A percentile compares a stretch with the other conserved stretches of the same genome.
These are phyloP conservation scores for Massarina eburnea DNA, from an alignment of 2,329 filamentous ascomycete species.

Conservation along the genomic window DNA sequence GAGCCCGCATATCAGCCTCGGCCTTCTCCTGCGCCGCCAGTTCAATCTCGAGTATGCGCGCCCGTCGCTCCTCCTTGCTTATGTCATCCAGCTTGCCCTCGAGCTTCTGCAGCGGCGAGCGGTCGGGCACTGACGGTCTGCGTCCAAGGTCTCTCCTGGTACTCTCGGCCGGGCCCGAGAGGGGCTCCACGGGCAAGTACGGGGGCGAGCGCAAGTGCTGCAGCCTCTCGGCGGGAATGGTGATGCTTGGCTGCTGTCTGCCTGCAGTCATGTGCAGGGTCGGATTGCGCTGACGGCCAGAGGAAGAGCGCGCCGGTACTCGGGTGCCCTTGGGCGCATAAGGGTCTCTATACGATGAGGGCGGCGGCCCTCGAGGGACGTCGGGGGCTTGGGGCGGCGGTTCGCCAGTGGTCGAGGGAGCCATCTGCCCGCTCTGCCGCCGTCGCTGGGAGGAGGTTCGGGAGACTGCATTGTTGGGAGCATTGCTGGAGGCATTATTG, in stretches of 20 bases:
- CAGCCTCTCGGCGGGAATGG: slow-evolving; percentile 33
- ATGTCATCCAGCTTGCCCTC: slow-evolving; percentile 89
- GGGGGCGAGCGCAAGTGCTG: slow-evolving; percentile 35
- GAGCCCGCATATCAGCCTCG: slow-evolving; percentile 43
- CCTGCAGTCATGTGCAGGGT: slow-evolving; percentile 36
- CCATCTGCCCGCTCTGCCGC: slow-evolving; percentile 36
- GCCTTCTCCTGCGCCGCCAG: slow-evolving; percentile 66
- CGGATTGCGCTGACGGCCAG: slow-evolving; percentile 34
- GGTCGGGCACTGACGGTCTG: slow-evolving; percentile 69
- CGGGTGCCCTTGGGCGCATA: slow-evolving; percentile 38
- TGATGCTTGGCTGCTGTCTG: slow-evolving; percentile 38
- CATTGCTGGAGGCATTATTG: slow-evolving; percentile 30
- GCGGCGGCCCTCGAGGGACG: slow-evolving; percentile 59
- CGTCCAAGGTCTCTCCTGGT: slow-evolving; percentile 21
- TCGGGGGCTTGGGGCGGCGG: slow-evolving; percentile 57
- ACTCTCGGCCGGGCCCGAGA: slow-evolving; percentile 27
- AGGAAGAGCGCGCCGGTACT: slow-evolving; percentile 26
- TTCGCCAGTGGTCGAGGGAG: slow-evolving; percentile 28
- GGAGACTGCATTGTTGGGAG: slow-evolving; percentile 20
- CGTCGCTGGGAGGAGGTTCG: slow-evolving; percentile 30
- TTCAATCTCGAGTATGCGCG: slow-evolving; percentile 81
- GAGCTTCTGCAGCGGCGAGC: slow-evolving; percentile 89
- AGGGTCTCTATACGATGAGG: slow-evolving; percentile 44
- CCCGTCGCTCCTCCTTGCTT: slow-evolving; percentile 93
- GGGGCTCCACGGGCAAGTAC: slow-evolving; percentile 31